Evolutionary conservation across 306 rosid genomes (phyloP), one percentile per base, ranked within the genome.

Genomic region (Prunus kanzakura): DNA sequence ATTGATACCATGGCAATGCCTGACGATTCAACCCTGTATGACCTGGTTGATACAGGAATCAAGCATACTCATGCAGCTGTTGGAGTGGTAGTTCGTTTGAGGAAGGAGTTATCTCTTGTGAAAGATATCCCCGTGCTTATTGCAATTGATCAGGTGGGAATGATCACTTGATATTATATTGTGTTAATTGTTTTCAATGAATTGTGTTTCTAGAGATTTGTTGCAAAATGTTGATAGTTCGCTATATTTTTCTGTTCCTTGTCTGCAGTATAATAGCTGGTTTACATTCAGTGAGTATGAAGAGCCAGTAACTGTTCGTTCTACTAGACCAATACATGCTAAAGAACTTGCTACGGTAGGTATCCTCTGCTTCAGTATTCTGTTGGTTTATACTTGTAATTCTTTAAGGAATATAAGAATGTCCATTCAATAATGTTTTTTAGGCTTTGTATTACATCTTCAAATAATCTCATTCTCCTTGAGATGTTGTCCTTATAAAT

Each of bases 141-240:
- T 84, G 99, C 99, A 45, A 84, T 95, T 80, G 99, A 95, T 88
- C 99, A 95, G 71, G 99, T 95, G 84, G 81, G 96, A 65, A 69
- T 32, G 56, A 38, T 25, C 52, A 82, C 73, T 63, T 47, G 43
- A 45, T 61, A 62, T 22, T 80, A 35, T 32, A n/a, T 68, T 13
- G 29, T 16, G 10, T 16, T 32, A 47, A 55, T 19, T 51, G 38
- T 32, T 15, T 67, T 72, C 25, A 46, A 15, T 41, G 43, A 76
- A 50, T 49, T 81, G 51, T 25, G 16, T 75, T 29, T 27, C 38
- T 18, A 20, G 64, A 64, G 50, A 57, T 57, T 68, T 58, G 45
- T 66, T 46, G 50, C 16, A 16, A 60, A 46, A 18, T 45, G 18
- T 50, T 54, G 51, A 55, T 49, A 41, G 54, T 72, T 64, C 32